Evolutionary conservation across 768 basidiomycete species (phyloP), one percentile per base, ranked within the genome.

Genomic region (Termitomyces sp.): DNA sequence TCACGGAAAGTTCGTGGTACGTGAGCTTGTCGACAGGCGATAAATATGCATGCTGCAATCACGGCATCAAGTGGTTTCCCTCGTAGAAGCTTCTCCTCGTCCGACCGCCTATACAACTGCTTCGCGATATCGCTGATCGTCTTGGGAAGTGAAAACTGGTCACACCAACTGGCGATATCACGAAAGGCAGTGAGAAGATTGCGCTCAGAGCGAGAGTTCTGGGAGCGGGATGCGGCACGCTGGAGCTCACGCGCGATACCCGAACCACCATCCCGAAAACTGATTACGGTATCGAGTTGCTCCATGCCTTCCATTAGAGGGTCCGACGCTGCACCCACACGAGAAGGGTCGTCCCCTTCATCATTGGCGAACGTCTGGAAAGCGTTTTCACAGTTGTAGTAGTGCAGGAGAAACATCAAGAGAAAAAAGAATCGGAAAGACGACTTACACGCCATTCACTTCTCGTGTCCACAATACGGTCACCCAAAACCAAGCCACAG

Each of bases 341-440:
- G 97, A 63, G 97, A 98, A 61, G 97, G 97, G 71, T 99, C 97
- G 71, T 98, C 96, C 61, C 96, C 95, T 78, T 99, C 97, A 66
- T 98, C 96, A 70, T 98, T 97, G 63, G 97, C 97, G 73, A 99
- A 99, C 60, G 97, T 98, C 91, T 98, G 60, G 43, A 66, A 60
- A 65, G 55, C 32, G 61, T 43, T 53, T 57, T 30, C 56, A 50
- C 36, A 56, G 58, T 62, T 60, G 54, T 60, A 62, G 60, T 58
- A 51, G 56, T 53, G 28, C 16, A 60, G 45, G 22, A 43, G 52
- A 57, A 36, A 32, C 20, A 52, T 20, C 36, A 45, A 36, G 52
- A 59, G 44, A 33, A 62, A 62, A 60, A 55, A 30, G 55, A n/a
- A 48, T 28, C 48, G 57, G 55, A 41, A 58, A 54, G n/a, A 58